phyloP scores from a whole-genome alignment of 176 grass and related monocot genomes.

The Miscanthus lutarioriparius region DNA sequence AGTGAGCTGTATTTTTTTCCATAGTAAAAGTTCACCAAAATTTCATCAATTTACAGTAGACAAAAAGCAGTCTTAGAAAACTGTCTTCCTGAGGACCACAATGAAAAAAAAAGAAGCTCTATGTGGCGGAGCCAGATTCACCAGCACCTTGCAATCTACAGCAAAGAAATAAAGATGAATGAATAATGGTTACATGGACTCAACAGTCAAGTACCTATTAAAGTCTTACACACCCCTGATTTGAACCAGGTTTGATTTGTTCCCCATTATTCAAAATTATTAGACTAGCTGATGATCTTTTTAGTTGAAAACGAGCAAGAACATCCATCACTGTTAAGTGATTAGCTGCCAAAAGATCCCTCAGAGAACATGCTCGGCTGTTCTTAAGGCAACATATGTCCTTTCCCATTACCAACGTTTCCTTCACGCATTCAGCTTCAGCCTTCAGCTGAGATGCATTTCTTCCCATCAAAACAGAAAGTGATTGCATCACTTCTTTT shows the following conservation, averaged over 20 bases:
- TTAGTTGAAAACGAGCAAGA: not conserved
- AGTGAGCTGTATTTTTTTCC: conserved; percentile 33
- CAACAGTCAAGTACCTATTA: not conserved
- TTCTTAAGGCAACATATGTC: not conserved
- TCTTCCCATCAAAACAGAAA: not conserved
- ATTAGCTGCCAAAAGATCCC: not conserved
- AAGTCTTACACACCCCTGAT: not conserved
- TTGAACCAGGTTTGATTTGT: not conserved
- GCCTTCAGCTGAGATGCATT: not conserved
- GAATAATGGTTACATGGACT: not conserved
- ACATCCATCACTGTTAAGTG: not conserved
- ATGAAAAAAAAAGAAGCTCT: conserved; percentile 10
- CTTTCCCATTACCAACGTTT: not conserved
- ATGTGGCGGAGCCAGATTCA: conserved; percentile 15
- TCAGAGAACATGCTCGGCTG: not conserved
- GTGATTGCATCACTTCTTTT: not conserved
- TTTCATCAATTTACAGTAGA: conserved; percentile 6
- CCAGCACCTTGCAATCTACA: conserved; percentile 20
- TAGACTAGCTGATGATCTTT: not conserved
- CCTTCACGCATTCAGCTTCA: not conserved
- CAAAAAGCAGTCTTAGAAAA: not conserved
- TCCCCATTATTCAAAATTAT: not conserved
- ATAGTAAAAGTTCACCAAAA: conserved; percentile 22
- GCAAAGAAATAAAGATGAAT: conserved; percentile 22
- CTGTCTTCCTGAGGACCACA: not conserved